Base-by-base conservation (phyloP, 1,139 yeast species). In the Saccharomyces hybrid region DNA sequence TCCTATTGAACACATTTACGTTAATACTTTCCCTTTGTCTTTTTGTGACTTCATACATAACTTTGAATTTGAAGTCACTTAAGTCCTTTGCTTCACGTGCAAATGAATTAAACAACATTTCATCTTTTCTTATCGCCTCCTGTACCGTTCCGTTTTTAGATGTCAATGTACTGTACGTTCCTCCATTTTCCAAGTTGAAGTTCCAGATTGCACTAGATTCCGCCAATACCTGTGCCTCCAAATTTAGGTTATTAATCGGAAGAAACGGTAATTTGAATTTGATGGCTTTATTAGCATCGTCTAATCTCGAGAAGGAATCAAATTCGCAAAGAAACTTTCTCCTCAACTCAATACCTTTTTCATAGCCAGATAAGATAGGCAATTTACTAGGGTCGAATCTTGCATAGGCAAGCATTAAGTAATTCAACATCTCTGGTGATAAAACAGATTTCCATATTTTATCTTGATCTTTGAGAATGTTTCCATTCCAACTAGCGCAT, bases 181-280 rank as follows among this genome's bases (percentile, higher is more conserved):
- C 63, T 32, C 70, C 70, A 46, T 51, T 58, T 48, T 65, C 68
- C 9, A 68, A 49, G 56, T 65, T 62, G 52, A 67, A 68, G 26
- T 64, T 79, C 84, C 95, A 82, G 11, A 91, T 57, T 0, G 98
- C 98, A 54, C 82, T 77, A 0, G 95, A 82, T 70, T 91, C 98
- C 0, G 86, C 84, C 51, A 87, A 58, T 0, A 88, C 73, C 57
- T 83, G 82, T 28, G 63, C 65, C 9, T 62, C 61, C 5, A 73
- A 69, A 1, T 68, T 63, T 11, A 85, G 68, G 34, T 75, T 76
- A 2, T 73, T 65, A 1, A 77, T 57, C 0, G 97, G 97, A 49
- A 90, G 71, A 58, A 89, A 76, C 1, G 97, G 97, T 9, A 88
- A 79, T 32, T 64, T 61, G 9, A 57, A 54, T 28, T 66, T 67